Evolutionary conservation across 768 basidiomycete species (phyloP), one percentile per base, ranked within the genome.

Genomic region (Termitomyces sp.): DNA sequence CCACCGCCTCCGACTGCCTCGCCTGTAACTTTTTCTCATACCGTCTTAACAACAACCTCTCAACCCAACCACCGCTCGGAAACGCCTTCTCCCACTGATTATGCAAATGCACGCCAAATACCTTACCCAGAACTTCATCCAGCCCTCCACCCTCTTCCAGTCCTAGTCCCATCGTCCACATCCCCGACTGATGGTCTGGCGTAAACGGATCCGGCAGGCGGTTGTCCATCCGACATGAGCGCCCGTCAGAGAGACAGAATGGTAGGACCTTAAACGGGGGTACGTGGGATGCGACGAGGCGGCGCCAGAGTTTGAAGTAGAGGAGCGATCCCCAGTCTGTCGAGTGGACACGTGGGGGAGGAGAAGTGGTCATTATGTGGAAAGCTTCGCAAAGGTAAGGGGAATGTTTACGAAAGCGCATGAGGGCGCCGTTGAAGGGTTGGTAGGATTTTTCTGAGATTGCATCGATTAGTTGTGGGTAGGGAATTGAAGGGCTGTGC

Each of bases 351-450:
- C 82, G 82, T 0, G 94, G 95, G 2, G 87, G 79, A 0, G 85
- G 72, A 2, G 87, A 86, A 10, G 83, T 82, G 0, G 83, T 75
- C 86, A 99, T 97, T 66, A 94, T 76, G 70, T 96, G 87, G 74
- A 98, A 94, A 2, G 94, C 92, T 74, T 98, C 94, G 75, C 96
- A 98, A 44, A 99, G 86, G 74, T 97, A 99, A 1, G 96, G 93
- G 2, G 96, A 98, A 70, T 89, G 86, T 65, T 84, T 79, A 59
- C 80, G 81, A 77, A 99, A 99, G 71, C 89, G 90, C 90, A 98
- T 94, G 30, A 98, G 76, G 1, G 96, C 95, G 54, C 96, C 96
- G 68, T 98, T 98, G 52, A 97, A 80, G 2, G 92, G 84, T 54
- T 69, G 67, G 50, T 78, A 77, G 49, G 71, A 67, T 65, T 78